phyloP scores from a whole-genome alignment of 805 yeast species.

The Isabelozyma heimii region DNA sequence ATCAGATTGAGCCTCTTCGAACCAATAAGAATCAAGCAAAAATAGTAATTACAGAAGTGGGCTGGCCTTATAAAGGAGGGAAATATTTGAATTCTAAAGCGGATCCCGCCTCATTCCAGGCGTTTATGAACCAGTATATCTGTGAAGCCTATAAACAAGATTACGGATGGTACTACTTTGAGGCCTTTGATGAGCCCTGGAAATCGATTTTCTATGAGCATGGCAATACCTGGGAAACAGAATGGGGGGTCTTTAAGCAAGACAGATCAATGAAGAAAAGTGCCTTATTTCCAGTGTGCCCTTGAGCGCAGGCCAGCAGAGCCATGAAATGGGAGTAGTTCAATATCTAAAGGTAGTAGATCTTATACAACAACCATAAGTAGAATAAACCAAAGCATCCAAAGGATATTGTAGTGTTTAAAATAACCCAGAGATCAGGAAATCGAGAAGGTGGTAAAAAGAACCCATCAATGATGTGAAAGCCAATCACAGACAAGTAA shows the following conservation, averaged over 20 bases:
- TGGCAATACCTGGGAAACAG: conserved; percentile 59
- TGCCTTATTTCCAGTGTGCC: neutral
- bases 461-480: conserved; percentile 55
- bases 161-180: conserved; percentile 58
- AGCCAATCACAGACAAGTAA: conserved; percentile 42
- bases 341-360: conserved; percentile 12
- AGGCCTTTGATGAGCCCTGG: conserved; percentile 77
- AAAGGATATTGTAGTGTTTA: conserved; percentile 71
- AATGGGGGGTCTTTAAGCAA: conserved; percentile 63
- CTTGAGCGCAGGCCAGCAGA: neutral
- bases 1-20: conserved; percentile 38
- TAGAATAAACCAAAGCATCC: conserved; percentile 73
- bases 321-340: neutral
- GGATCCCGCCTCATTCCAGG: conserved; percentile 39
- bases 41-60: conserved; percentile 58
- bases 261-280: conserved; percentile 44
- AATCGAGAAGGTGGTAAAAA: conserved; percentile 53
- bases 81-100: conserved; percentile 45
- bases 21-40: conserved; percentile 21
- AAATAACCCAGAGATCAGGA: conserved; percentile 86
- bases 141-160: conserved; percentile 39
- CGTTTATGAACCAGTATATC: conserved; percentile 50
- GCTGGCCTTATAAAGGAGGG: conserved; percentile 74
- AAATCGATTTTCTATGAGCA: conserved; percentile 50
- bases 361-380: conserved; percentile 72